phyloP scores from a whole-genome alignment of 2,329 filamentous ascomycete genomes.

The Tolypocladium paradoxum region DNA sequence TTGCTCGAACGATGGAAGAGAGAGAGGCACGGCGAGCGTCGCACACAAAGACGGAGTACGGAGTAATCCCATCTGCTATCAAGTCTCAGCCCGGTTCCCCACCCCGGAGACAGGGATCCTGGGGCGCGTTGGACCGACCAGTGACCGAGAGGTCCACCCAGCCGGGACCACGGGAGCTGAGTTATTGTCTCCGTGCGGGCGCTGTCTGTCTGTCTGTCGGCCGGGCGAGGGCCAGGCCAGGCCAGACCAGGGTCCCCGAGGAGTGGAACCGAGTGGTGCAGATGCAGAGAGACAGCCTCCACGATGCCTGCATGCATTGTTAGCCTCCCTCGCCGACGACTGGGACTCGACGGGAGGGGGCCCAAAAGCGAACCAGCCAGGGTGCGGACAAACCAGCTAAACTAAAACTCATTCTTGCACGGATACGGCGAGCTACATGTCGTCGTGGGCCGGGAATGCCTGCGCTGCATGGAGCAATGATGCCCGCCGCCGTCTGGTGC shows the following conservation, averaged over 20 bases:
- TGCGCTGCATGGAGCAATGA: neutral
- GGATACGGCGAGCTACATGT: neutral
- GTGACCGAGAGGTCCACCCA: constrained; percentile 8
- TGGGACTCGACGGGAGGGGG: too few species aligned
- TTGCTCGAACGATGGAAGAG: constrained; percentile 3
- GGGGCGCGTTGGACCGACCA: constrained; percentile 5
- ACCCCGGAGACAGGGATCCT: neutral
- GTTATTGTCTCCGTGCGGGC: neutral
- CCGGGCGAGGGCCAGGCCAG: too few species aligned
- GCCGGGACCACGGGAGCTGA: constrained; percentile 5
- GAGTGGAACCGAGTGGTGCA: too few species aligned
- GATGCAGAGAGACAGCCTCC: too few species aligned
- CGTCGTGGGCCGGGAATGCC: neutral
- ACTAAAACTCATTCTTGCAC: neutral
- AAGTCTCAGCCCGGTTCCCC: neutral
- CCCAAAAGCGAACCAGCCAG: neutral
- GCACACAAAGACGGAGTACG: neutral
- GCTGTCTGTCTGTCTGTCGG: neutral
- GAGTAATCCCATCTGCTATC: neutral
- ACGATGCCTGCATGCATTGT: too few species aligned
- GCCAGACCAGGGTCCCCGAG: neutral
- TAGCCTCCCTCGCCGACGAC: too few species aligned
- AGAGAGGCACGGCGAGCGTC: neutral
- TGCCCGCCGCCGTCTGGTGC: neutral
- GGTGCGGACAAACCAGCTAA: neutral